These are phyloP conservation scores for Bocquillonia castaneifolia DNA, from an alignment of 441 rosid genomes.

Conservation along the genomic window DNA sequence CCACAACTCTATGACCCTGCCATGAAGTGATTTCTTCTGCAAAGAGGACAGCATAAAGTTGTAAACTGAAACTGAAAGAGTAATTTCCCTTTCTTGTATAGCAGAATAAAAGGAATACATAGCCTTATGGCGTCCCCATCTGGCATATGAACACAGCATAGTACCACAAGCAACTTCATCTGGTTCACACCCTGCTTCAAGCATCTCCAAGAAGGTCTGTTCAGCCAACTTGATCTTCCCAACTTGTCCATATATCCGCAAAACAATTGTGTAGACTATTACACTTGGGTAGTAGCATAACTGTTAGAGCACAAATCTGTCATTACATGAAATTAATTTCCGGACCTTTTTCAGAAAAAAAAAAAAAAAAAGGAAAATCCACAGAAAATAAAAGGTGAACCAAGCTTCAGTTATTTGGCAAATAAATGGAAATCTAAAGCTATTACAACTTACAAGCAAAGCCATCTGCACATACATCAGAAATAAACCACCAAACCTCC, in stretches of 20 bases:
- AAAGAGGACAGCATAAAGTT: constrained; percentile 90
- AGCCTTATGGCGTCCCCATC: constrained; percentile 87
- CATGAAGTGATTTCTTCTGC: constrained; percentile 79
- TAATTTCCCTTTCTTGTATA: constrained; percentile 55
- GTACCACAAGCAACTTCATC: constrained; percentile 95
- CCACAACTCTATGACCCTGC: constrained; percentile 64
- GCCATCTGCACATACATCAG: background rate
- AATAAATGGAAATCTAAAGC: background rate
- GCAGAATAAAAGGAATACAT: constrained; percentile 77
- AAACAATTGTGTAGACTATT: constrained; percentile 64
- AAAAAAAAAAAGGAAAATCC: background rate
- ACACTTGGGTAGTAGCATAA: constrained; percentile 72
- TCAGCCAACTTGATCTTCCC: constrained; percentile 86
- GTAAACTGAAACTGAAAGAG: constrained; percentile 59
- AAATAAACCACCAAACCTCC: background rate
- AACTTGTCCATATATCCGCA: constrained; percentile 77
- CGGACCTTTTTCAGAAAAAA: background rate
- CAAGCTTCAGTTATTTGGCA: constrained; percentile 2
- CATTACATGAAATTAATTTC: constrained; percentile 33
- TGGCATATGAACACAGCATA: constrained; percentile 83
- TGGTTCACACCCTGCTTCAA: constrained; percentile 80
- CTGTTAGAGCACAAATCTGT: constrained; percentile 58
- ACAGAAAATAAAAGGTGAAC: background rate
- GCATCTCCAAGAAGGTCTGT: constrained; percentile 86
- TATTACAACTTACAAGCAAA: background rate